Evolutionary conservation across 2,329 filamentous ascomycete genomes (phyloP).

Genomic region (Colletotrichum viniferum): DNA sequence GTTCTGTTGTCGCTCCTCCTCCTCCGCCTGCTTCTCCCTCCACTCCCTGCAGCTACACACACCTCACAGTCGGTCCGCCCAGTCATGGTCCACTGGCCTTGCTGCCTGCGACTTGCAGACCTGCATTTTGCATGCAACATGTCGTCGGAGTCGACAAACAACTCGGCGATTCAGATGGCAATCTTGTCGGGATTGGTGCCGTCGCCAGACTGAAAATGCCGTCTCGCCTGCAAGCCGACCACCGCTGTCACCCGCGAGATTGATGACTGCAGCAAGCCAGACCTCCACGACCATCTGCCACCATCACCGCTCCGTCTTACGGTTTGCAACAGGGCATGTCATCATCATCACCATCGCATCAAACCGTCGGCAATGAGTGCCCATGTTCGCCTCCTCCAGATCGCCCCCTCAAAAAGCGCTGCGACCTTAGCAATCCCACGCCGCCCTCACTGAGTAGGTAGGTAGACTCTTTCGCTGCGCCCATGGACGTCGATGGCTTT

Average conservation of each 20-base stretch:
- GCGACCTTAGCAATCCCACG: not conserved
- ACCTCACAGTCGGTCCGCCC: not conserved
- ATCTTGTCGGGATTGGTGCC: not conserved
- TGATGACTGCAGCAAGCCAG: constrained; percentile 6
- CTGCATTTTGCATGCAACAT: constrained; percentile 1
- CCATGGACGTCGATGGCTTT: not conserved
- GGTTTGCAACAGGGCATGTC: constrained; percentile 7
- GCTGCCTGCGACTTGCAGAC: not conserved
- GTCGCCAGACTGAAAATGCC: not conserved
- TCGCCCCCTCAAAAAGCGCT: not conserved
- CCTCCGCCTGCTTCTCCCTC: not conserved
- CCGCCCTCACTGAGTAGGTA: not conserved
- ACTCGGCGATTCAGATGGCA: not conserved
- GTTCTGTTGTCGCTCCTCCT: not conserved
- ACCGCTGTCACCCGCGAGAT: not conserved
- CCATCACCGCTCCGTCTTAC: not conserved
- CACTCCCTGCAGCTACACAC: not conserved
- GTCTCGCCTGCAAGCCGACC: not conserved
- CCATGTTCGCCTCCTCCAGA: not conserved
- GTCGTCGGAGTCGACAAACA: not conserved
- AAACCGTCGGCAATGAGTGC: not conserved
- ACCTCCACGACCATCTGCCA: not conserved
- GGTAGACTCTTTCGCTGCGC: not conserved
- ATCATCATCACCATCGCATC: not conserved
- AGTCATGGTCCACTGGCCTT: not conserved